Evolutionary conservation across 1,284 basidiomycete genomes (phyloP).

Genomic region (Naganishia cerealis): DNA sequence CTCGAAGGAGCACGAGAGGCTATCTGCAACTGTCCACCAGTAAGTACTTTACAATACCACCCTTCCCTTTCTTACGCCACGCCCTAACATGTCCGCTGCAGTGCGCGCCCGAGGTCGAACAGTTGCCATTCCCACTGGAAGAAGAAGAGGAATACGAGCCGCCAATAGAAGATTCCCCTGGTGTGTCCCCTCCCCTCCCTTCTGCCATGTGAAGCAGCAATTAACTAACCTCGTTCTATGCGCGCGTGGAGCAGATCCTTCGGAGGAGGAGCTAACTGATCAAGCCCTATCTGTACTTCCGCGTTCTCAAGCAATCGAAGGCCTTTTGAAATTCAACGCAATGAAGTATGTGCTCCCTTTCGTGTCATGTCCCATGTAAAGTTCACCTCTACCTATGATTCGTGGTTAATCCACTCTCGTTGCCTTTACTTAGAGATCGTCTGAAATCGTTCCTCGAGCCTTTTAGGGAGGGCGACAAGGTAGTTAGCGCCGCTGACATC

Average conservation of each 20-base stretch:
- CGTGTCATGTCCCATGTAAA: not conserved
- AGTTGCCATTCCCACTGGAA: conserved; percentile 18
- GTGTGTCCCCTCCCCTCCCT: not conserved
- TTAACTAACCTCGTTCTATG: too few relatives aligned
- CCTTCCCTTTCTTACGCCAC: not conserved
- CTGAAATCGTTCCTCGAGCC: conserved; percentile 32
- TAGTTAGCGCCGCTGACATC: conserved; percentile 32
- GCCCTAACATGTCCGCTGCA: not conserved
- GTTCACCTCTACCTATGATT: too few relatives aligned
- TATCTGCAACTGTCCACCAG: conserved; percentile 13
- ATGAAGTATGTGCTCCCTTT: conserved; percentile 44
- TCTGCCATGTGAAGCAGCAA: not conserved
- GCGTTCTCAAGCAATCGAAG: conserved; percentile 52
- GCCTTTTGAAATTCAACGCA: conserved; percentile 48
- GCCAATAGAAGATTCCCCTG: conserved; percentile 5
- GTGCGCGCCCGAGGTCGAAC: not conserved
- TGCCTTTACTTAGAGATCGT: conserved; percentile 17
- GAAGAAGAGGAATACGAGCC: conserved; percentile 29
- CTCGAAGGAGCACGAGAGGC: conserved; percentile 41
- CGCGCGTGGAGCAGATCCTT: too few relatives aligned
- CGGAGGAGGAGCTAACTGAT: conserved; percentile 40
- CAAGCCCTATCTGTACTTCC: conserved; percentile 46
- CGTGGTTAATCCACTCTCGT: too few relatives aligned
- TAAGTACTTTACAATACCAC: not conserved
- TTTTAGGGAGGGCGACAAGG: conserved; percentile 25